Conservation (phyloP, 768 basidiomycete genomes). For the Aureoboletus auriporus region DNA sequence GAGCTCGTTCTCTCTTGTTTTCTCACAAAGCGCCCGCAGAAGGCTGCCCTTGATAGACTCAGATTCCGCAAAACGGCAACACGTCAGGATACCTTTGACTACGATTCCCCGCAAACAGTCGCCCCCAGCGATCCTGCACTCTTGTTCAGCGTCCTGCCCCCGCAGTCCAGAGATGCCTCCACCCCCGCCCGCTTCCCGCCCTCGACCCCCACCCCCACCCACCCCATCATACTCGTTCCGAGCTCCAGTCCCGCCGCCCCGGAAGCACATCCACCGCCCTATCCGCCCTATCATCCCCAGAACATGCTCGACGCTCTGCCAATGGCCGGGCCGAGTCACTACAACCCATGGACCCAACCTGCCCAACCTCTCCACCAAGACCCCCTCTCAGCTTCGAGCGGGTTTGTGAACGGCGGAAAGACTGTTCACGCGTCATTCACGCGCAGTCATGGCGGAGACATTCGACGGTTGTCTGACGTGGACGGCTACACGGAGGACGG, state of each 20-base stretch:
- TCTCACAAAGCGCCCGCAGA: conserved; percentile 38
- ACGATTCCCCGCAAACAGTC: conserved; percentile 44
- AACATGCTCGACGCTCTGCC: conserved; percentile 40
- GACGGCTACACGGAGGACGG: conserved; percentile 47
- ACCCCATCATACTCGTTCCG: conserved; percentile 66
- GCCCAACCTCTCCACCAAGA: conserved; percentile 38
- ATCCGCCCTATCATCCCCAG: conserved; percentile 38
- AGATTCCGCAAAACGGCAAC: conserved; percentile 42
- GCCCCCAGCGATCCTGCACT: conserved; percentile 59
- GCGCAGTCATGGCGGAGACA: conserved; percentile 35
- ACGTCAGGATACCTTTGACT: conserved; percentile 27
- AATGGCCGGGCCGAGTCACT: conserved; percentile 35
- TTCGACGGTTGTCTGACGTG: conserved; percentile 35
- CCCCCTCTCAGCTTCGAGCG: conserved; percentile 56
- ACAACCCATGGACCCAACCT: conserved; percentile 36
- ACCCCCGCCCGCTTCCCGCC: conserved; percentile 55
- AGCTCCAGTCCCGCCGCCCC: conserved; percentile 63
- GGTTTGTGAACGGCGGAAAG: conserved; percentile 44
- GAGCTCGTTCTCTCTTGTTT: conserved; percentile 26
- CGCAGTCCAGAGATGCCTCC: conserved; percentile 78
- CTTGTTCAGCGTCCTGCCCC: conserved; percentile 37
- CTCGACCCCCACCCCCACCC: conserved; percentile 38
- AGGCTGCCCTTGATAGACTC: conserved; percentile 41
- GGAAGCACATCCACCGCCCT: conserved; percentile 30
- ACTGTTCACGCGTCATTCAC: conserved; percentile 52